Evolutionary conservation across 495 filamentous ascomycete genomes (phyloP).

Genomic region (Amorphotheca resinae): DNA sequence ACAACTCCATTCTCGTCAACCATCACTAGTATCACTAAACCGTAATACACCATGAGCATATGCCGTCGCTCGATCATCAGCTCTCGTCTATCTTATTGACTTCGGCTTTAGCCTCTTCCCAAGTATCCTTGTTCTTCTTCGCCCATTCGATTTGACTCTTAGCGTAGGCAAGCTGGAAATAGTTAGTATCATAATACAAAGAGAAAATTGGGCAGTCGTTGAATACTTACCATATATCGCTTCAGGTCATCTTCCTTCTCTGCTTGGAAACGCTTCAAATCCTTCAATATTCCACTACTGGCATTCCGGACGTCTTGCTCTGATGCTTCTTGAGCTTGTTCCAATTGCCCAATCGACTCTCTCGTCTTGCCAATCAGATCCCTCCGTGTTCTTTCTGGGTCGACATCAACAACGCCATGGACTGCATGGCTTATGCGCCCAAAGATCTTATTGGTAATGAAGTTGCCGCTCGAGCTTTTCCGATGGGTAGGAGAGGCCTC

Average conservation of each 20-base stretch:
- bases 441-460: conserved; percentile 87
- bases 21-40: too few relatives aligned
- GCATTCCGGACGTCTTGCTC: conserved; percentile 87
- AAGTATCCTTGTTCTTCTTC: conserved; percentile 90
- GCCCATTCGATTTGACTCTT: conserved; percentile 96
- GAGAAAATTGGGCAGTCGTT: conserved; percentile 1
- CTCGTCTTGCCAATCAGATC: conserved; percentile 93
- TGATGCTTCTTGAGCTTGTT: conserved; percentile 76
- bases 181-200: conserved; percentile 15
- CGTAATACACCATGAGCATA: too few relatives aligned
- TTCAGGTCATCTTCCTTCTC: conserved; percentile 92
- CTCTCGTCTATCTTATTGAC: conserved; percentile 68
- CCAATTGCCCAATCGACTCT: conserved; percentile 61
- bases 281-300: conserved; percentile 70
- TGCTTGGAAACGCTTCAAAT: conserved; percentile 81
- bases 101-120: conserved; percentile 91
- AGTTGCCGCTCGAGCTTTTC: conserved; percentile 65
- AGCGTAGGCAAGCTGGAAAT: conserved; percentile 70
- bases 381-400: conserved; percentile 81
- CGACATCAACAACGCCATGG: conserved; percentile 89
- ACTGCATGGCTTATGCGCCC: conserved; percentile 88
- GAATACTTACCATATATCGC: conserved; percentile 74
- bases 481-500: conserved; percentile 40
- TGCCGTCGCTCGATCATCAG: conserved; percentile 4
- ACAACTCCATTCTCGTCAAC: too few relatives aligned